phyloP scores from a whole-genome alignment of 1,139 yeast species.

The Pichia sp. region DNA sequence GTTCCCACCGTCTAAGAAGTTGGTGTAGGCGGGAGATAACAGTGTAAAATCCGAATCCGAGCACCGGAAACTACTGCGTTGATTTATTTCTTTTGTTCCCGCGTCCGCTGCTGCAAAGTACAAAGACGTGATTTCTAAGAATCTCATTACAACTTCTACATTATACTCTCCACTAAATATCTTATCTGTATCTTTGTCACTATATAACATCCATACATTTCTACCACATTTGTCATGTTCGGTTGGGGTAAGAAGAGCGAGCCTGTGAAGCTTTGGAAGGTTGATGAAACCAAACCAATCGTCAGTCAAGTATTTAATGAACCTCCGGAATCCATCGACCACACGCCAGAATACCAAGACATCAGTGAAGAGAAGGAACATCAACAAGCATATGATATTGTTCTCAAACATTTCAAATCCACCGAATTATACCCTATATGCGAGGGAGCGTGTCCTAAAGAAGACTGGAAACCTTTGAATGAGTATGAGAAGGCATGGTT shows the following conservation, averaged over 20 bases:
- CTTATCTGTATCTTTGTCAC: no score
- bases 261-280: slow-evolving; percentile 21
- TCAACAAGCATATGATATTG: slow-evolving; percentile 47
- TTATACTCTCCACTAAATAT: no score
- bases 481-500: slow-evolving; percentile 79
- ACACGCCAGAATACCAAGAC: slow-evolving; percentile 19
- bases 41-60: no score
- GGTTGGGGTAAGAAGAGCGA: slow-evolving; percentile 21
- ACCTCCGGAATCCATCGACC: slow-evolving; percentile 14
- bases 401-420: slow-evolving; percentile 48
- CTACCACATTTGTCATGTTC: no score
- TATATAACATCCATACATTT: no score
- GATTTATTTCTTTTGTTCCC: no score
- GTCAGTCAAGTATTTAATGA: slow-evolving; percentile 17
- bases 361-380: slow-evolving; percentile 38
- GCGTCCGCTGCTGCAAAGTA: no score
- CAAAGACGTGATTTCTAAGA: no score
- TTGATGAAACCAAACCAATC: slow-evolving; percentile 18
- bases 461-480: slow-evolving; percentile 32
- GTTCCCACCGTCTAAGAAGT: slow-evolving; percentile 1
- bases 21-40: no score
- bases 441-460: slow-evolving; percentile 30
- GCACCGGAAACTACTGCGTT: no score
- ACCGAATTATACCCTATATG: slow-evolving; percentile 30
- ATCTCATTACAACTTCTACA: no score